Base-by-base conservation (phyloP, 2,329 filamentous ascomycete species). In the Teratosphaeria gauchensis region DNA sequence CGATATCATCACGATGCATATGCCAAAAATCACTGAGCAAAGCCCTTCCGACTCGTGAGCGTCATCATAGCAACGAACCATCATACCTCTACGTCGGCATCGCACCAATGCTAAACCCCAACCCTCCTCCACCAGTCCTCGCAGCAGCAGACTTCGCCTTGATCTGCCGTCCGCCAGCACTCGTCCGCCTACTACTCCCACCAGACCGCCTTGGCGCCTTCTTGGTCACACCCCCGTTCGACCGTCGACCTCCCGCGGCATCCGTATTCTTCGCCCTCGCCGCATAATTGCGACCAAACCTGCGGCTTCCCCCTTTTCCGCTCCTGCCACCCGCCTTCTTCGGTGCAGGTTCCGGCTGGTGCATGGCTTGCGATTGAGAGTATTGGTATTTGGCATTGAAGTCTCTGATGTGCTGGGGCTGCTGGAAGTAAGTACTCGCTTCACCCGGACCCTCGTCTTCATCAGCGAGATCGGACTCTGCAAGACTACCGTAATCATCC, bases 401-500 rank as follows among this genome's bases (percentile, higher is more conserved):
- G 3, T 56, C 62, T 4, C 58, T 55, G 11, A 64, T 62, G 12
- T 56, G 51, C 16, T 62, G 54, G 16, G 61, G 58, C n/a, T 52
- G 62, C 42, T 61, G 59, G 60, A 70, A 70, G 59, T 67, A 67
- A 2, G 56, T 53, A 57, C 67, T 68, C 53, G 63, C 33, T 60
- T 66, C 65, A 24, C 65, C 66, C 7, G 59, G 56, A 12, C 61
- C 62, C 6, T 59, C 59, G 31, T 62, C 66, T 46, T 70, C 71
- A 6, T 78, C 75, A 35, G 77, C 74, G 51, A 73, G 68, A 58
- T 74, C 76, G 54, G 72, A 75, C 56, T 76, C 69, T 56, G 73
- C 74, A 61, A 77, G 72, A 55, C 75, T 75, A 61, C 76, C 78
- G 58, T 74, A 73, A 55, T 78, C 76, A 51, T 78, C 76, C 9